Evolutionary conservation across 1,284 basidiomycete species (phyloP), one percentile per base, ranked within the genome.

Genomic region (Amylostereum areolatum): DNA sequence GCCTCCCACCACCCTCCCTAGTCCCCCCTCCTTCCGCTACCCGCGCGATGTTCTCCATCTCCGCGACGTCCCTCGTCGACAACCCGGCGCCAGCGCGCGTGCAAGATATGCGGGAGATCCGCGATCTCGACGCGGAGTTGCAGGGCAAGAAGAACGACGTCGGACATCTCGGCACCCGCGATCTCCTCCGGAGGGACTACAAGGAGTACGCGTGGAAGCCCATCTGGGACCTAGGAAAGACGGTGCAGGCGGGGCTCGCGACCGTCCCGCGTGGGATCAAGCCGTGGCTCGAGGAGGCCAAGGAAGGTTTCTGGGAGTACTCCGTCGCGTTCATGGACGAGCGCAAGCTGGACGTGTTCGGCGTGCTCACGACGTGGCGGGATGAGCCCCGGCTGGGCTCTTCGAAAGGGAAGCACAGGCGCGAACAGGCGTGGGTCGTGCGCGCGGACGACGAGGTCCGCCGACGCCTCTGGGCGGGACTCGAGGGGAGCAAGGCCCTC

Each of bases 131-230:
- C 5, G 57, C 65, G 5, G 67, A 69, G 0, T 77, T 97, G 5
- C 59, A 64, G 6, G 59, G 66, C 1, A 78, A 80, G 66, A 98
- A 98, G 64, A 62, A 60, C 3, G 79, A 87, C 53, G 73, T 97
- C 7, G 77, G 79, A 0, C 77, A 82, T 53, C 74, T 98, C 28
- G 71, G 70, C 32, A 81, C 83, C 0, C 72, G 78, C 44, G 92
- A 97, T 59, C 79, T 97, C 29, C 75, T 98, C 3, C 74, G 88
- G 18, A 73, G 96, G 18, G 96, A 98, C 66, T 99, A 95, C 75
- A 98, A 99, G 66, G 84, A 95, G 59, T 95, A 92, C 63, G 59
- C 62, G 3, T 70, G 79, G 57, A 63, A 66, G 2, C 75, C 78
- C 1, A 59, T 64, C 18, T 72, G 68, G 68, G 62, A 63, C 6